phyloP scores from a whole-genome alignment of 2,329 filamentous ascomycete genomes.

The Hansfordia pulvinata region DNA sequence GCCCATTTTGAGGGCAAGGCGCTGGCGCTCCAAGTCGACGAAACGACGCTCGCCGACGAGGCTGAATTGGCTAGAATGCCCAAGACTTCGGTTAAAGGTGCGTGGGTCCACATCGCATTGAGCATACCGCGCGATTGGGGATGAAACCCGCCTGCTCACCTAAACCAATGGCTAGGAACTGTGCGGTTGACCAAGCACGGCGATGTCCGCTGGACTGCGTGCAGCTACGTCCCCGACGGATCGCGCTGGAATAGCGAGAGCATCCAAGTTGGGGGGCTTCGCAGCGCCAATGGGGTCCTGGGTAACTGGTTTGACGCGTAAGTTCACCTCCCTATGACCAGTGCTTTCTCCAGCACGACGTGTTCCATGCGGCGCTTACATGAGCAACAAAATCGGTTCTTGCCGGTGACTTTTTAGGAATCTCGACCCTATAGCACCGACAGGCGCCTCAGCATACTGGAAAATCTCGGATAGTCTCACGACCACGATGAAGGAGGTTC shows the following conservation, averaged over 20 bases:
- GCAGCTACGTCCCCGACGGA: slow-evolving; percentile 48
- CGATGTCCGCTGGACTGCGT: slow-evolving; percentile 62
- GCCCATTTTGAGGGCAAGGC: slow-evolving; percentile 56
- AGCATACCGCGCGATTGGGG: too few species aligned
- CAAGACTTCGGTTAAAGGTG: too few species aligned
- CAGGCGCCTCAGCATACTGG: slow-evolving; percentile 67
- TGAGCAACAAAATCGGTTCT: background rate
- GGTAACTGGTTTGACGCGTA: slow-evolving; percentile 71
- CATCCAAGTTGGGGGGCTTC: slow-evolving; percentile 56
- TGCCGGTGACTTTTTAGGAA: slow-evolving; percentile 29
- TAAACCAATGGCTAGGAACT: slow-evolving; percentile 26
- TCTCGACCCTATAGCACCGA: slow-evolving; percentile 54
- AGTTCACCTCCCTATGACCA: slow-evolving; percentile 6
- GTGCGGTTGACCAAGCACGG: slow-evolving; percentile 55
- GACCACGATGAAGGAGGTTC: slow-evolving; percentile 14
- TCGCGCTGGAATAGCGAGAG: slow-evolving; percentile 68
- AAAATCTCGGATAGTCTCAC: slow-evolving; percentile 44
- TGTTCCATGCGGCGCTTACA: background rate
- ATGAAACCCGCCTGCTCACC: slow-evolving; percentile 1
- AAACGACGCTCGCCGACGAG: slow-evolving; percentile 53
- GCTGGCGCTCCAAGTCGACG: slow-evolving; percentile 50
- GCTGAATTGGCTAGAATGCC: slow-evolving; percentile 32
- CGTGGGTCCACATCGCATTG: slow-evolving; percentile 3
- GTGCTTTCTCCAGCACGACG: background rate
- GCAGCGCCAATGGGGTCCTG: slow-evolving; percentile 52